phyloP scores from a whole-genome alignment of 2,329 filamentous ascomycete species.

The Hypoxylon sp. region DNA sequence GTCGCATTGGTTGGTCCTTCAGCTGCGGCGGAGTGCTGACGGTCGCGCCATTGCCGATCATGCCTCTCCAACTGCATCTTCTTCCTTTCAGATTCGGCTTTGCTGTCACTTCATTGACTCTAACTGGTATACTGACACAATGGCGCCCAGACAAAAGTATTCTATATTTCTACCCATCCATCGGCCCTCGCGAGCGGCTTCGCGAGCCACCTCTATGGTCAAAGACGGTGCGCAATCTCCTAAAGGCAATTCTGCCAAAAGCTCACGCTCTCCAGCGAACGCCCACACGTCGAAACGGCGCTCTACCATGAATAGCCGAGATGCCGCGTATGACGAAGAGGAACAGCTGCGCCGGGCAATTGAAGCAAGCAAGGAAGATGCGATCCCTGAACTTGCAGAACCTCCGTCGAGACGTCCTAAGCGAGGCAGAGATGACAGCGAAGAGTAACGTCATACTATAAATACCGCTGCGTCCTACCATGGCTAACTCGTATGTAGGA shows the following conservation, averaged over 20 bases:
- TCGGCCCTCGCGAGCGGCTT: constrained; percentile 67
- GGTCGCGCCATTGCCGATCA: constrained; percentile 46
- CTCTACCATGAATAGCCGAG: constrained; percentile 97
- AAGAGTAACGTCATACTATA: constrained; percentile 77
- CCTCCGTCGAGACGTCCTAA: constrained; percentile 76
- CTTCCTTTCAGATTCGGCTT: constrained; percentile 36
- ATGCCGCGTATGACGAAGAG: constrained; percentile 95
- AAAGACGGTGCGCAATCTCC: constrained; percentile 71
- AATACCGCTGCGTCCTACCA: constrained; percentile 24
- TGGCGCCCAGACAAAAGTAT: constrained; percentile 69
- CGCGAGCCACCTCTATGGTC: constrained; percentile 73
- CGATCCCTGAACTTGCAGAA: constrained; percentile 65
- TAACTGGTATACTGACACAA: constrained; percentile 54
- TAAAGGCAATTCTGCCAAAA: constrained; percentile 67
- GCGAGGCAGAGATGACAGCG: constrained; percentile 87
- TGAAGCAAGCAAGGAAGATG: constrained; percentile 92
- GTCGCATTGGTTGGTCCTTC: constrained; percentile 40
- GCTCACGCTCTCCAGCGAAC: constrained; percentile 62
- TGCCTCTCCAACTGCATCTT: constrained; percentile 39
- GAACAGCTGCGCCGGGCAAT: constrained; percentile 89
- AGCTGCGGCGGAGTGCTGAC: constrained; percentile 46
- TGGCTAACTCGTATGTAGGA: constrained; percentile 63
- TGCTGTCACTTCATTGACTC: constrained; percentile 29
- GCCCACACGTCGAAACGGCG: constrained; percentile 80
- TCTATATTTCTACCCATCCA: constrained; percentile 74